A percentile compares a stretch with the other conserved stretches of the same genome.
Evolutionary conservation across 2,329 filamentous ascomycete genomes (phyloP).

Genomic region (Emericellopsis atlantica): DNA sequence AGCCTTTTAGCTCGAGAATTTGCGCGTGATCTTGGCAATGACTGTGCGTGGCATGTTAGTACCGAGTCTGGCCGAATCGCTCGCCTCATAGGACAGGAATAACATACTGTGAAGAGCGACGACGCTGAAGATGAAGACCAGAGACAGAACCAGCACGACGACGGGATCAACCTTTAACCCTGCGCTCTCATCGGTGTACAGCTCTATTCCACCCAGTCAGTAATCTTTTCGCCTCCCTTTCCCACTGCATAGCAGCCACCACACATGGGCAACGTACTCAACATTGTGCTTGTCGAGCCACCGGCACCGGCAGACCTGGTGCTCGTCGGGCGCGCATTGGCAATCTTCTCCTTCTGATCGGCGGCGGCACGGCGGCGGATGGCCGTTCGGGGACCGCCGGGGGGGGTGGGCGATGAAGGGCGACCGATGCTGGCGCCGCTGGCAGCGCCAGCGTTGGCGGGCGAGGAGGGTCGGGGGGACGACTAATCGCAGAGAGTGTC

Average conservation of each 20-base stretch:
- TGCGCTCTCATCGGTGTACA: constrained; percentile 97
- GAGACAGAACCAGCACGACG: constrained; percentile 86
- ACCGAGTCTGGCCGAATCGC: not conserved
- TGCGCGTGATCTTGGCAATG: constrained; percentile 88
- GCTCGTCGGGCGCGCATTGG: constrained; percentile 84
- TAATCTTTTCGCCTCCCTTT: not conserved
- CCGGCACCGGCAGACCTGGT: constrained; percentile 89
- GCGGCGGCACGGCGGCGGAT: constrained; percentile 92
- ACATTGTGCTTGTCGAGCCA: constrained; percentile 95
- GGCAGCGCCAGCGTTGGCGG: constrained; percentile 41
- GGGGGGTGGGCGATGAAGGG: constrained; percentile 75
- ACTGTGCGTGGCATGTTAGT: constrained; percentile 37
- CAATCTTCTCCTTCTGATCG: constrained; percentile 93
- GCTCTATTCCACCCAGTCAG: constrained; percentile 38
- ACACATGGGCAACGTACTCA: constrained; percentile 53
- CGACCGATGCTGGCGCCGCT: constrained; percentile 62
- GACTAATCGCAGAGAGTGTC: constrained; percentile 23
- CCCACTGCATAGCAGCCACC: not conserved
- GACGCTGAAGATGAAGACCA: constrained; percentile 98
- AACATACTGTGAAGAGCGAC: constrained; percentile 89
- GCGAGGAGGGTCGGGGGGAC: constrained; percentile 48
- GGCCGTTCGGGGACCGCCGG: constrained; percentile 87
- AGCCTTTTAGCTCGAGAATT: constrained; percentile 53
- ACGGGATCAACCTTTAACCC: constrained; percentile 97
- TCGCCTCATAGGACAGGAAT: not conserved